phyloP scores from a whole-genome alignment of 2,329 filamentous ascomycete genomes.

The Diaporthe aspalathi region DNA sequence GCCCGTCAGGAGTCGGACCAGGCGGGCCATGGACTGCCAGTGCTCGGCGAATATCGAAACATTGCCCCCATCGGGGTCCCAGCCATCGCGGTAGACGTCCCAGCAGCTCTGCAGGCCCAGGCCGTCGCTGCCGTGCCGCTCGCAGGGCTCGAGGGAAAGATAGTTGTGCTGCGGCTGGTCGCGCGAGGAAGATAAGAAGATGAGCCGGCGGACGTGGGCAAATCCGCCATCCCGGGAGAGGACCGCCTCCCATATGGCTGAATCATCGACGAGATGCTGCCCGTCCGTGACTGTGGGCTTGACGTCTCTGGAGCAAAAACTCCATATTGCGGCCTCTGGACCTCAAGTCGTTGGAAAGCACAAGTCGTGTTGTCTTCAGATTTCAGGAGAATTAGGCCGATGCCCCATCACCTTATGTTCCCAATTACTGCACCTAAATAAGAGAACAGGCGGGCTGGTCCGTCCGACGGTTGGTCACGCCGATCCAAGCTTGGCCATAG shows the following conservation, averaged over 20 bases:
- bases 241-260: not conserved
- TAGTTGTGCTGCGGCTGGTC: conserved; percentile 6
- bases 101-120: conserved; percentile 4
- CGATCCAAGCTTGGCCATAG: too few relatives aligned
- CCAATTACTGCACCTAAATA: too few relatives aligned
- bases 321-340: not conserved
- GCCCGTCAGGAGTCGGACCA: conserved; percentile 18
- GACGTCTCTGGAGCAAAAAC: not conserved
- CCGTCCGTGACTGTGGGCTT: conserved; percentile 18
- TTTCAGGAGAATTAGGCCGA: not conserved
- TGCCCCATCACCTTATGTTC: too few relatives aligned
- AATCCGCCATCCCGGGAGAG: conserved; percentile 23
- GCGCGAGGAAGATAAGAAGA: conserved; percentile 8
- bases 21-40: conserved; percentile 17
- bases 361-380: not conserved
- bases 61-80: not conserved
- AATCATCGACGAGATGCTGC: conserved; percentile 6
- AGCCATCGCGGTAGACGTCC: not conserved
- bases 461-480: too few relatives aligned
- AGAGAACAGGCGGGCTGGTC: too few relatives aligned
- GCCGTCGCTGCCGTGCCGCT: conserved; percentile 5
- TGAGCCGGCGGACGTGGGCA: conserved; percentile 26
- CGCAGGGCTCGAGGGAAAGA: conserved; percentile 11
- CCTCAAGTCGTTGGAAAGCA: not conserved
- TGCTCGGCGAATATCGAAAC: not conserved